Evolutionary conservation across 1,139 yeast species (phyloP).

Genomic region (Dujonia santamariae): DNA sequence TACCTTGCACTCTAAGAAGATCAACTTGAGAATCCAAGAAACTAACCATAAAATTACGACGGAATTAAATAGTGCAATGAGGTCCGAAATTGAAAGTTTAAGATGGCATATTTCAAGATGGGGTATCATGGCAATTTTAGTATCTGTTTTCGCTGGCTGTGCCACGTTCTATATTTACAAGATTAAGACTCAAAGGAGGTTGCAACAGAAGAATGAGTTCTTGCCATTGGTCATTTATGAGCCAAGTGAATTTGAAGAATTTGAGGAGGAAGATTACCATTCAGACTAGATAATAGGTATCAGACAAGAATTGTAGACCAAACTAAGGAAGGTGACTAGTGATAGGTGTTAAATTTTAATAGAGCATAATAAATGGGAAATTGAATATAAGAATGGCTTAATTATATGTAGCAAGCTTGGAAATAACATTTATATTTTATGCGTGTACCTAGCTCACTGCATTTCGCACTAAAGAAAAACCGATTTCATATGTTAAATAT

Average conservation of each 20-base stretch:
- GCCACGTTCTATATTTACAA: conserved; percentile 40
- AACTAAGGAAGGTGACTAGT: too few species aligned
- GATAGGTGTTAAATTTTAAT: too few species aligned
- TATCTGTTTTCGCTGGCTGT: conserved; percentile 40
- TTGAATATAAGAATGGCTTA: neutral
- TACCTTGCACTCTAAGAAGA: conserved; percentile 67
- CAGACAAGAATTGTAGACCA: too few species aligned
- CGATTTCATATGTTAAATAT: too few species aligned
- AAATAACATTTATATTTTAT: too few species aligned
- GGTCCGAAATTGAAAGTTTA: conserved; percentile 82
- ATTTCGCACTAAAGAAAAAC: neutral
- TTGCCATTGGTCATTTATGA: conserved; percentile 46
- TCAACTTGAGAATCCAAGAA: conserved; percentile 75
- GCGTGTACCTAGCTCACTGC: too few species aligned
- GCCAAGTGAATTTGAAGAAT: conserved; percentile 43
- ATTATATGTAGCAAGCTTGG: too few species aligned
- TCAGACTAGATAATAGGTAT: too few species aligned
- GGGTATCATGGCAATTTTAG: conserved; percentile 65
- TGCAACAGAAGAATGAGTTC: conserved; percentile 32
- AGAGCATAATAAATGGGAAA: too few species aligned
- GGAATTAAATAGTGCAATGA: conserved; percentile 74
- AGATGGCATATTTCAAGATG: conserved; percentile 94
- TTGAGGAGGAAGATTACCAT: conserved; percentile 47
- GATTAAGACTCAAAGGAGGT: conserved; percentile 22
- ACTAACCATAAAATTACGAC: conserved; percentile 84